Base-by-base conservation (phyloP, 2,329 filamentous ascomycete genomes). In the Fusarium tricinctum region DNA sequence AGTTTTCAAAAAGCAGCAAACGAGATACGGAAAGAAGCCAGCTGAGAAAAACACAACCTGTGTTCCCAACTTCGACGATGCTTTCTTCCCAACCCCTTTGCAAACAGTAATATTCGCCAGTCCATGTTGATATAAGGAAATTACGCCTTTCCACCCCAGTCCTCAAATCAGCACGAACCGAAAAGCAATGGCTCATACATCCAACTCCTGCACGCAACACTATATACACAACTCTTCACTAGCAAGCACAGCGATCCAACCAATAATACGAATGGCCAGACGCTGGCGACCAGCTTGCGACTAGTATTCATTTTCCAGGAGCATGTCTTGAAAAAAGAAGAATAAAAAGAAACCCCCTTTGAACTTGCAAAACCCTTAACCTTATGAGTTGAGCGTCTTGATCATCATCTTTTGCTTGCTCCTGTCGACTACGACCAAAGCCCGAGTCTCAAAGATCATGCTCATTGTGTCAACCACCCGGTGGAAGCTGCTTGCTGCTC, bases 401-500 rank as follows among this genome's bases (percentile, higher is more conserved):
- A 90, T 84, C 90, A 94, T 93, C 85, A 91, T 91, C 81, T 88
- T 90, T 69, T 84, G 83, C 79, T 89, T 91, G 54, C 80, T 81
- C 68, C 85, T 84, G 74, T 93, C 92, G 38, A 86, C 82, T 26
- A 97, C 88, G 30, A 97, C 80, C 71, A 94, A 81, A 26, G 85
- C 84, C 28, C 90, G 88, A 62, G 83, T 83, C 67, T 84, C 84
- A 76, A 97, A 89, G 17, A 93, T 86, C 20, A 86, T 83, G 69
- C 90, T 86, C 72, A 97, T 84, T 5, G 91, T 91, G 61, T 94
- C 91, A 26, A 97, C 87, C 12, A 97, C 92, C 75, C 89, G 90
- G 76, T 93, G 87, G 81, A 98, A 97, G 71, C 92, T 96, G 73
- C 91, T 96, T 38, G 93, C 94, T 3, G 95, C 94, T n/a, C 95